Evolutionary conservation across 352 stramenopile genomes (phyloP), one percentile per base, ranked within the genome.

Genomic region (Phytophthora multivora): DNA sequence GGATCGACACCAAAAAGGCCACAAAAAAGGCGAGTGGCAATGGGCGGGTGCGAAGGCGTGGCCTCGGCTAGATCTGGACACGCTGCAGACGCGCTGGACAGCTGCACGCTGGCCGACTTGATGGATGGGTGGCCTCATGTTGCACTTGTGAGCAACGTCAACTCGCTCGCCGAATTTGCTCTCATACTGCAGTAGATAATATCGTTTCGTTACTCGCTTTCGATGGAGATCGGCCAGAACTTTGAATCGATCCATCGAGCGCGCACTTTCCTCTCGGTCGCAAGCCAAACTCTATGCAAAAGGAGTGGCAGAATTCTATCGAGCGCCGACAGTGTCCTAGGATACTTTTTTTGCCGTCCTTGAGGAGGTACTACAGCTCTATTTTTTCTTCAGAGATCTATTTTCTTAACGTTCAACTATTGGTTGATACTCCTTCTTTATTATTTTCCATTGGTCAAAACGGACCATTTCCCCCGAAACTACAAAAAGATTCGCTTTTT

Each of bases 281-380:
- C 35, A 43, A 60, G 42, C 25, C 25, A 30, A 57, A 43, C 55
- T 63, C 47, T 56, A 33, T 49, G 55, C 15, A 50, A 50, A 31
- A 33, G 28, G 28, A 33, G 8, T 13, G 28, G 28, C 28, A 9
- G 28, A 33, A 33, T 33, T 33, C 28, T 33, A 13, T 33, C 28
- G 28, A 33, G 28, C 28, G 28, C 28, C 28, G 28, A 13, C 28
- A 19, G 41, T 52, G 52, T 31, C 30, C 28, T 23, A 52, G 30
- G 53, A 61, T 61, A 61, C 42, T 52, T 61, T 52, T 61, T 60
- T 52, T 42, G 38, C 25, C 26, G 41, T 49, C 25, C 23, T 15
- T n/a, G 16, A 30, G 26, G 26, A 30, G 26, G 26, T 30, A 41
- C 16, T 62, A 48, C 35, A n/a, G 21, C 48, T 62, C 42, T 62